phyloP scores from a whole-genome alignment of 106 monocot genomes.

The Dactylorhiza incarnata region DNA sequence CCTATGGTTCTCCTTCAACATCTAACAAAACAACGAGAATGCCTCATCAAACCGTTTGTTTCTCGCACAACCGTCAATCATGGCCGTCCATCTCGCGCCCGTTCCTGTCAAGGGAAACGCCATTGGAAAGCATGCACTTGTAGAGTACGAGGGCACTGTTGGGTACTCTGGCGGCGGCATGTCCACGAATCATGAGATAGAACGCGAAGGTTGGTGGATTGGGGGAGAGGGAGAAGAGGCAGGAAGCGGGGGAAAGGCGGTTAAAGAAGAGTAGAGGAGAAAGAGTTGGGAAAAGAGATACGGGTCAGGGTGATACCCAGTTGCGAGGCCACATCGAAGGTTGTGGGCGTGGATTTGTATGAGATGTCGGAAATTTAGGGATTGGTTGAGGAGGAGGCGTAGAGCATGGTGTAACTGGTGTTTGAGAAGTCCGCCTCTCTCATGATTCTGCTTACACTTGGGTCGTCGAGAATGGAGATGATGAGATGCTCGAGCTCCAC shows the following conservation, averaged over 20 bases:
- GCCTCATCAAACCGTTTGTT: conserved; percentile 41
- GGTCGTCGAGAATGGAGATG: conserved; percentile 88
- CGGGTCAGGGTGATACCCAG: conserved; percentile 1
- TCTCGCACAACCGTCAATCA: conserved; percentile 38
- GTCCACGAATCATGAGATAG: conserved; percentile 39
- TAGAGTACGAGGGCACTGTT: conserved; percentile 27
- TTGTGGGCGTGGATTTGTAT: conserved; percentile 39
- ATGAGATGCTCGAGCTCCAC: conserved; percentile 92
- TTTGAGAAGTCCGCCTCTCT: conserved; percentile 96
- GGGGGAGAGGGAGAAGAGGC: conserved; percentile 16
- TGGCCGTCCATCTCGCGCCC: conserved; percentile 59
- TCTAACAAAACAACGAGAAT: conserved; percentile 35
- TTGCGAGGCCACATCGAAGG: conserved; percentile 23
- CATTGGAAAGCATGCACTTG: conserved; percentile 22
- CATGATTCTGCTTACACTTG: conserved; percentile 98
- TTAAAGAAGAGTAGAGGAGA: conserved; percentile 31
- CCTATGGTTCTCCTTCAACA: conserved; percentile 37
- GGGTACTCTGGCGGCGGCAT: conserved; percentile 19
- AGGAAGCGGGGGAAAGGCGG: conserved; percentile 17
- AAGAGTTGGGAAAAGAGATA: conserved; percentile 24
- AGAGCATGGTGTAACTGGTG: conserved; percentile 24
- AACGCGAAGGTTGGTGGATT: conserved; percentile 23
- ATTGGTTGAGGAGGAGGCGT: conserved; percentile 18
- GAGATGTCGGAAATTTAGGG: conserved; percentile 9
- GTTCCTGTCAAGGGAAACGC: conserved; percentile 40